Conservation (phyloP, 2,329 filamentous ascomycete species). For the Periglandula ipomoeae region DNA sequence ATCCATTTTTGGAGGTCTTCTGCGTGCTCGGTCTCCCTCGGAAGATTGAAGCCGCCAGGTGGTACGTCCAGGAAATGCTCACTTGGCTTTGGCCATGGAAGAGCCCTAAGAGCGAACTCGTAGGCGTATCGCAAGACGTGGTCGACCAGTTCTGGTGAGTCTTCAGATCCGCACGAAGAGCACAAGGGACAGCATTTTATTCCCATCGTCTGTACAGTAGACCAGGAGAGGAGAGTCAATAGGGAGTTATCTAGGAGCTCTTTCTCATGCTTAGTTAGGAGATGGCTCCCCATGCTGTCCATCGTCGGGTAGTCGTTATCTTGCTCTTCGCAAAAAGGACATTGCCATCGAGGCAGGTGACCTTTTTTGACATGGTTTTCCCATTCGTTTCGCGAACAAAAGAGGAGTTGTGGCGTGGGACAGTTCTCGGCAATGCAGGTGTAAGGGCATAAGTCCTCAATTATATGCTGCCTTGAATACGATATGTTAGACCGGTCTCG, state of each 20-base stretch:
- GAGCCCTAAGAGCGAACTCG: slow-evolving; percentile 4
- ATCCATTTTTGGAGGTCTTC: no score
- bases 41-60: no score
- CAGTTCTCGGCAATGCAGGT: slow-evolving; percentile 11
- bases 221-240: neutral
- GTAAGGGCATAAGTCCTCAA: slow-evolving; percentile 10
- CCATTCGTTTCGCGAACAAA: slow-evolving; percentile 2
- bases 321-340: neutral
- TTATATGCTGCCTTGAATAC: slow-evolving; percentile 8
- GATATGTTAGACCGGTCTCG: no score
- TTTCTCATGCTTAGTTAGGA: neutral
- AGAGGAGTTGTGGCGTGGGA: slow-evolving; percentile 5
- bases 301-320: neutral
- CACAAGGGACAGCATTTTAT: neutral
- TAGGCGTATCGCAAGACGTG: slow-evolving; percentile 4
- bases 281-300: neutral
- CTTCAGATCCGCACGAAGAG: neutral
- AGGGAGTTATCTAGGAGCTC: neutral
- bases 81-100: slow-evolving; percentile 9
- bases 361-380: neutral
- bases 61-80: no score
- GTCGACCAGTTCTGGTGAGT: slow-evolving; percentile 5
- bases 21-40: no score
- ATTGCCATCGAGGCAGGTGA: neutral
- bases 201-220: neutral